Percentiles rank a stretch among this genome's conserved stretches.
These are phyloP conservation scores for Hansenula sp. DNA, from an alignment of 1,139 yeast species.

Conservation along the genomic window DNA sequence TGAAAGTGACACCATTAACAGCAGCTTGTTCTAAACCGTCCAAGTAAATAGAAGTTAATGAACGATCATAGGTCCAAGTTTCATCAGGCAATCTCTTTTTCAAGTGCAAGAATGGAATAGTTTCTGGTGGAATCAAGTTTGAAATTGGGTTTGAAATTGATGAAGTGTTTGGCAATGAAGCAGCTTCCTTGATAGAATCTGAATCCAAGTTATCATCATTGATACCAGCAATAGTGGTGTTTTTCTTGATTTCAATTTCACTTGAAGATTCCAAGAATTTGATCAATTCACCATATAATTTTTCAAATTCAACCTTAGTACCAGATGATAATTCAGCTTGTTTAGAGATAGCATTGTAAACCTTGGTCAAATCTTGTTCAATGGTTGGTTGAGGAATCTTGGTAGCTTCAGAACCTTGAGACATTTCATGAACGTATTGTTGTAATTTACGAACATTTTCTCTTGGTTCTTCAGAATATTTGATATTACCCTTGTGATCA, in stretches of 20 bases:
- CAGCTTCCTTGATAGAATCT: conserved; percentile 73
- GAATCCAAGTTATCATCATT: conserved; percentile 45
- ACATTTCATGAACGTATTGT: conserved; percentile 95
- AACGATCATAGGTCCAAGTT: conserved; percentile 79
- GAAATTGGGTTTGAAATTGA: conserved; percentile 72
- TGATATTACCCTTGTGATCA: conserved; percentile 82
- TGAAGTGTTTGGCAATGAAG: conserved; percentile 72
- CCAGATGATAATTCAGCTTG: conserved; percentile 52
- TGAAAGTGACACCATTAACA: conserved; percentile 84
- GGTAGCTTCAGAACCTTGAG: conserved; percentile 87
- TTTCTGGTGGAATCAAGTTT: conserved; percentile 70
- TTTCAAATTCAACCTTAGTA: conserved; percentile 74
- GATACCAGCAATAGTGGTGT: conserved; percentile 34
- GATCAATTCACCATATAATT: conserved; percentile 73
- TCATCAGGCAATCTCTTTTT: conserved; percentile 72
- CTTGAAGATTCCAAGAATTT: conserved; percentile 65
- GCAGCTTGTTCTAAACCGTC: conserved; percentile 94
- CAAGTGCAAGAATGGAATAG: conserved; percentile 91
- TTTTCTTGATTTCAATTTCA: conserved; percentile 49
- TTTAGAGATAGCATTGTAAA: conserved; percentile 75
- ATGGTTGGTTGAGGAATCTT: conserved; percentile 63
- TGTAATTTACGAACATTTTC: conserved; percentile 91
- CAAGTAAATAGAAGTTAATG: conserved; percentile 71
- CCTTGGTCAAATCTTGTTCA: conserved; percentile 76
- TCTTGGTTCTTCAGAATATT: conserved; percentile 80